These are phyloP conservation scores for Chalciporus piperatus DNA, from an alignment of 768 basidiomycete species.

Conservation along the genomic window DNA sequence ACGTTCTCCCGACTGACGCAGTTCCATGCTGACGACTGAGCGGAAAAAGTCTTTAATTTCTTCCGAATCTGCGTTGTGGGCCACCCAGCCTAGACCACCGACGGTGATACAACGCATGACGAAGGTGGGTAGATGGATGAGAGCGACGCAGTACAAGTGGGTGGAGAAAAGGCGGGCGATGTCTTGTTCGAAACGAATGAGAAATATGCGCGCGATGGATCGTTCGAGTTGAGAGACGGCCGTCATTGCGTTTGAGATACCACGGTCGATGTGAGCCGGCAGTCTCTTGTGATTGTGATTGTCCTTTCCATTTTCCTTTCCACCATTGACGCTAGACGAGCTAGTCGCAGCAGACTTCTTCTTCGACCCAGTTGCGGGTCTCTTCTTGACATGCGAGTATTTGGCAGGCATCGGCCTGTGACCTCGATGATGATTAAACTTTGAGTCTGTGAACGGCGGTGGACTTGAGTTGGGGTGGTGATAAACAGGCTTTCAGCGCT, in stretches of 20 bases:
- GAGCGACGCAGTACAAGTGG: conserved; percentile 59
- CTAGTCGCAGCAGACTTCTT: conserved; percentile 37
- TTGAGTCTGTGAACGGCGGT: not conserved
- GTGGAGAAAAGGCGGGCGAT: conserved; percentile 74
- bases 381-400: conserved; percentile 74
- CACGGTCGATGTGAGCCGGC: conserved; percentile 51
- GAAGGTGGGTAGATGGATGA: conserved; percentile 65
- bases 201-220: conserved; percentile 62
- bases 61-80: conserved; percentile 62
- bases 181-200: conserved; percentile 71
- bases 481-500: conserved; percentile 1
- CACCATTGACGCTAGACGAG: conserved; percentile 29
- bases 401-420: conserved; percentile 56
- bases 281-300: conserved; percentile 35
- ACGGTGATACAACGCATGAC: conserved; percentile 62
- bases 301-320: conserved; percentile 18
- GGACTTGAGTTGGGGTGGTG: not conserved
- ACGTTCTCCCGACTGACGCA: conserved; percentile 73
- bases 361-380: conserved; percentile 46
- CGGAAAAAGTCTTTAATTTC: conserved; percentile 76
- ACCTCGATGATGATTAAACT: not conserved
- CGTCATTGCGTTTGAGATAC: conserved; percentile 53
- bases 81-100: conserved; percentile 66
- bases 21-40: conserved; percentile 68
- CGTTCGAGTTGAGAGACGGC: conserved; percentile 68